Base-by-base conservation (phyloP, 2,329 filamentous ascomycete genomes). In the Laburnicola sp. region DNA sequence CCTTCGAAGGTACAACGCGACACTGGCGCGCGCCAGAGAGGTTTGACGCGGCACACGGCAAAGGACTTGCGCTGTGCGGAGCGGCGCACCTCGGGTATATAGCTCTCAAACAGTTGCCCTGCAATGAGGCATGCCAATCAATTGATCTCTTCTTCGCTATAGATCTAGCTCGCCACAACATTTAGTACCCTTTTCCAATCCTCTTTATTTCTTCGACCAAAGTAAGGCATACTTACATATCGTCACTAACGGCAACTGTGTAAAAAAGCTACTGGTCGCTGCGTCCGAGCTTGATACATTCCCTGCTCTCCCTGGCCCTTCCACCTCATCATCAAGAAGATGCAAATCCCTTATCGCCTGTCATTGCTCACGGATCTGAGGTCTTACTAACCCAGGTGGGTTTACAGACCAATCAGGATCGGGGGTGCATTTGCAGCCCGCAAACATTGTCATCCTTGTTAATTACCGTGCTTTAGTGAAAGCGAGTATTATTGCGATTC, bases 271-370 rank as follows among this genome's bases (percentile, higher is more conserved):
- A 40, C 38, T 27, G 16, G 16, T 40, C 38, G 38, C 38, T 40
- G 23, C 38, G 60, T 40, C 38, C 27, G 38, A 40, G 38, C 38
- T 25, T 40, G 38, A 40, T 27, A 40, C 38, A 40, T 40, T 35
- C 32, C 32, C 32, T 35, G 32, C 32, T 35, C 32, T 35, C 32
- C 32, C 32, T 6, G 32, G 21, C 22, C 38, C 38, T 27, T 40
- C 38, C 38, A 40, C 38, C 23, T 40, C 23, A 40, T 26, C 23
- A 40, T 27, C 38, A 25, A 26, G 38, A 40, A 40, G 38, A 27
- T 11, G 38, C 38, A 6, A 10, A 40, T 26, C 6, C 38, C 38
- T 40, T 27, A 40, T 40, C 10, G 21, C 38, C 38, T 27, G 22
- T 40, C 23, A 6, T 26, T 27, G 38, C 38, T 40, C 38, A 40